A percentile compares a stretch with the other conserved stretches of the same genome.
Evolutionary conservation across 768 basidiomycete genomes (phyloP).

Genomic region (Pleurotus eryngii): DNA sequence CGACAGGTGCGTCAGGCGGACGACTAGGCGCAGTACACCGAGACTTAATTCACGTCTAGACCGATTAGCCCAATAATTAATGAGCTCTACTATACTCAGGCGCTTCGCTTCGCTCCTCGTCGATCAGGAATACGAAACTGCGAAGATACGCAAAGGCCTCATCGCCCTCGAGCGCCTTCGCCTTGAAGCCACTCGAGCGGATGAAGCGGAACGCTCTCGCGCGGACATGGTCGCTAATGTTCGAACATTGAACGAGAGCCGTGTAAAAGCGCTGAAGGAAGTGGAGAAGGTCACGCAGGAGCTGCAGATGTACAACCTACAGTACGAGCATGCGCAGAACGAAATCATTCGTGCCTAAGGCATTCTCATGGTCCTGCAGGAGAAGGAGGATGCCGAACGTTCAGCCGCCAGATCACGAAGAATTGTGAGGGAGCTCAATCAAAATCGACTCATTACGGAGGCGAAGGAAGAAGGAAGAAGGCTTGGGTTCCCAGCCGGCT

Average conservation of each 20-base stretch:
- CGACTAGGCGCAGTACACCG: too few species aligned
- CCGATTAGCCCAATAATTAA: too few species aligned
- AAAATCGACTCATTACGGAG: constrained; percentile 45
- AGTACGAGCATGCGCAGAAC: constrained; percentile 38
- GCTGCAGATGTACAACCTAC: constrained; percentile 33
- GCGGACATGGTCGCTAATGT: constrained; percentile 30
- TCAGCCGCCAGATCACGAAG: constrained; percentile 49
- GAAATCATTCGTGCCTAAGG: constrained; percentile 55
- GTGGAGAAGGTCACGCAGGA: constrained; percentile 34
- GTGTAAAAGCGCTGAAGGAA: constrained; percentile 28
- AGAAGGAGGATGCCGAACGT: constrained; percentile 54
- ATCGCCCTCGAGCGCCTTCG: constrained; percentile 32
- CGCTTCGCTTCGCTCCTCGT: constrained; percentile 23
- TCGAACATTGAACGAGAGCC: constrained; percentile 28
- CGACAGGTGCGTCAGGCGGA: too few species aligned
- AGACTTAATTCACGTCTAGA: too few species aligned
- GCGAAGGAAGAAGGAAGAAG: constrained; percentile 60
- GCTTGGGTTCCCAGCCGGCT: constrained; percentile 47
- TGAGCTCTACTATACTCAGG: too few species aligned
- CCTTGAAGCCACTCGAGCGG: constrained; percentile 29
- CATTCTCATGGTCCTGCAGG: constrained; percentile 43
- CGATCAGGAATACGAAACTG: constrained; percentile 31
- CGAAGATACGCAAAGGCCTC: constrained; percentile 31
- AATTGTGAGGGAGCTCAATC: constrained; percentile 46
- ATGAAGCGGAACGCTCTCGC: constrained; percentile 30